phyloP scores from a whole-genome alignment of 306 rosid species.

The Lagenaria siceraria region DNA sequence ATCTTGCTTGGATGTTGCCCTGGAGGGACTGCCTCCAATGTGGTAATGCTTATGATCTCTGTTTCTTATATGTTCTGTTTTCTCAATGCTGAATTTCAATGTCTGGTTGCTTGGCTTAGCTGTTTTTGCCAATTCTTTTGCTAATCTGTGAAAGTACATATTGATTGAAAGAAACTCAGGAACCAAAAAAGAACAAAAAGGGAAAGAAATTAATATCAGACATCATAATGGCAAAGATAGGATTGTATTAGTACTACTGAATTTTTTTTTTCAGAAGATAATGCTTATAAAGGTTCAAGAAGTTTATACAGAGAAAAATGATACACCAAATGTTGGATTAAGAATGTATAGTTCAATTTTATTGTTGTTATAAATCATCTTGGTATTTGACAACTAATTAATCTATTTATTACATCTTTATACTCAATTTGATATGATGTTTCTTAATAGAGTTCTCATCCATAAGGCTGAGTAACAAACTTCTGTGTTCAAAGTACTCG shows the following conservation, averaged over 20 bases:
- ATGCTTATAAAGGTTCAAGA: not conserved
- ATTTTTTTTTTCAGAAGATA: not conserved
- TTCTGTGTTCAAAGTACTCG: not conserved
- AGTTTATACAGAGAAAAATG: not conserved
- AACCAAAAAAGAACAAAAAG: not conserved
- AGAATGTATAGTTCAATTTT: not conserved
- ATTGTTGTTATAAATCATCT: not conserved
- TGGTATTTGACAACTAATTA: not conserved
- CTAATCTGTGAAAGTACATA: not conserved
- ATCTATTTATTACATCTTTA: not conserved
- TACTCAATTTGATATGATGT: not conserved
- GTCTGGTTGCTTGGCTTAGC: not conserved
- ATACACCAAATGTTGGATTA: not conserved
- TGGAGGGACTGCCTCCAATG: slow-evolving; percentile 41
- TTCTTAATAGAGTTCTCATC: not conserved
- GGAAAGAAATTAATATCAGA: not conserved
- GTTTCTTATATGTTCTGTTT: not conserved
- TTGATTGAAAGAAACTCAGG: not conserved
- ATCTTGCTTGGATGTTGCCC: slow-evolving; percentile 37
- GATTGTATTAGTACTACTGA: not conserved
- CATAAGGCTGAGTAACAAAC: not conserved
- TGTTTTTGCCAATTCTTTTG: not conserved
- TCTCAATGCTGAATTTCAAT: not conserved
- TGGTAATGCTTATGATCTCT: slow-evolving; percentile 17
- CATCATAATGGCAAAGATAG: not conserved